Evolutionary conservation across 805 yeast genomes (phyloP), one percentile per base, ranked within the genome.

Genomic region (Deakozyma indianensis): DNA sequence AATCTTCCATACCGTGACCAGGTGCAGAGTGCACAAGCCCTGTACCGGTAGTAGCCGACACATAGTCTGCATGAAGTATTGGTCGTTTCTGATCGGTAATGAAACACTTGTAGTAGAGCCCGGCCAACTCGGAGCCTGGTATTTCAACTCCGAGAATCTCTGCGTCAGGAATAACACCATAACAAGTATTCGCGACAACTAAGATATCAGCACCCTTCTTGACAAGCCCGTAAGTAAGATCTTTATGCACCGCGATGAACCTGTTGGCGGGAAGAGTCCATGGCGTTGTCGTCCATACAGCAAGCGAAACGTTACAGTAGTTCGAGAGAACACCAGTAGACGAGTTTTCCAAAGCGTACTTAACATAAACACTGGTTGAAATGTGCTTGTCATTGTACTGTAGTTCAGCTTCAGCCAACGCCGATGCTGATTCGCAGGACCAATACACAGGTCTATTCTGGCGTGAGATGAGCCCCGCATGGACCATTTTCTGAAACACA

Each of bases 21-120:
- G 98, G 97, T 0, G 98, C 97, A 20, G 86, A 83, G 58, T 92
- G 99, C 1, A 92, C 99, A 14, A 92, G 65, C 2, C 98, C 99
- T 0, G 98, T 85, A 61, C 99, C 99, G 0, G 92, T 77, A 1
- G 72, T 53, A 47, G 74, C 74, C 0, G 85, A 77, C 11, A 94
- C 97, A 61, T 88, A 95, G 45, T 72, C 75, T 3, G 92, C 96
- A 47, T 76, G 79, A 2, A 90, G 50, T 2, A 90, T 63, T 0
- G 94, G 94, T 50, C 70, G 74, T 1, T 47, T 52, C 18, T 57
- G 64, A 11, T 59, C 53, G 3, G 70, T 52, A 2, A 82, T 59
- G 1, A 84, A 83, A 52, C 81, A 82, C 2, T 52, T 49, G 57
- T 90, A 90, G 1, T 50, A 48, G 25, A 67, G 52, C 0, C 62